phyloP scores from a whole-genome alignment of 306 rosid species.

The Medicago arabica region DNA sequence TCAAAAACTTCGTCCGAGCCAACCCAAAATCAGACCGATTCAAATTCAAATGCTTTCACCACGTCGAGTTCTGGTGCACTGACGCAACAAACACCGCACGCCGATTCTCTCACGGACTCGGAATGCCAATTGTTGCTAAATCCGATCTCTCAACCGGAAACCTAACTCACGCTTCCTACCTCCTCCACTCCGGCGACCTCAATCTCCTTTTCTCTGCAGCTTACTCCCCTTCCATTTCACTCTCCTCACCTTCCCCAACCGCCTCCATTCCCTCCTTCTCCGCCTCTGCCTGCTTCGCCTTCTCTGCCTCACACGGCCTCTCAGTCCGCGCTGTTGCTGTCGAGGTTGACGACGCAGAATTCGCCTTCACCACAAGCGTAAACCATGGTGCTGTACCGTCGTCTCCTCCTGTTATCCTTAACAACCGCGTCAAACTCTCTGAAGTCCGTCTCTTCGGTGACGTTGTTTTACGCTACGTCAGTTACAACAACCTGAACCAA shows the following conservation, averaged over 20 bases:
- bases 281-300: slow-evolving; percentile 54
- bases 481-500: slow-evolving; percentile 47
- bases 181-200: slow-evolving; percentile 86
- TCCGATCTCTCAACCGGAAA: slow-evolving; percentile 91
- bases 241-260: slow-evolving; percentile 42
- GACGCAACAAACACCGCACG: slow-evolving; percentile 83
- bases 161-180: slow-evolving; percentile 76
- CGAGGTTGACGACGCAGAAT: slow-evolving; percentile 72
- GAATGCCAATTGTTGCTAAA: slow-evolving; percentile 79
- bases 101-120: slow-evolving; percentile 85
- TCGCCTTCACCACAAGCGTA: slow-evolving; percentile 66
- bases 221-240: slow-evolving; percentile 68
- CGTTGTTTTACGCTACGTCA: slow-evolving; percentile 82
- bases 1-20: slow-evolving; percentile 66
- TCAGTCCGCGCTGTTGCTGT: slow-evolving; percentile 81
- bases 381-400: slow-evolving; percentile 65
- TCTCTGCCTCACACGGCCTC: slow-evolving; percentile 73
- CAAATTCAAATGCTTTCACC: slow-evolving; percentile 74
- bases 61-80: slow-evolving; percentile 83
- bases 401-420: slow-evolving; percentile 56
- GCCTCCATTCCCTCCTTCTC: slow-evolving; percentile 71
- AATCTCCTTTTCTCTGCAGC: slow-evolving; percentile 88
- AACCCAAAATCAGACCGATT: slow-evolving; percentile 84
- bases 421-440: slow-evolving; percentile 50
- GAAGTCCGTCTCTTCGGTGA: slow-evolving; percentile 86